Evolutionary conservation across 2,329 filamentous ascomycete species (phyloP), one percentile per base, ranked within the genome.

Genomic region (Tolypocladium ophioglossoides): DNA sequence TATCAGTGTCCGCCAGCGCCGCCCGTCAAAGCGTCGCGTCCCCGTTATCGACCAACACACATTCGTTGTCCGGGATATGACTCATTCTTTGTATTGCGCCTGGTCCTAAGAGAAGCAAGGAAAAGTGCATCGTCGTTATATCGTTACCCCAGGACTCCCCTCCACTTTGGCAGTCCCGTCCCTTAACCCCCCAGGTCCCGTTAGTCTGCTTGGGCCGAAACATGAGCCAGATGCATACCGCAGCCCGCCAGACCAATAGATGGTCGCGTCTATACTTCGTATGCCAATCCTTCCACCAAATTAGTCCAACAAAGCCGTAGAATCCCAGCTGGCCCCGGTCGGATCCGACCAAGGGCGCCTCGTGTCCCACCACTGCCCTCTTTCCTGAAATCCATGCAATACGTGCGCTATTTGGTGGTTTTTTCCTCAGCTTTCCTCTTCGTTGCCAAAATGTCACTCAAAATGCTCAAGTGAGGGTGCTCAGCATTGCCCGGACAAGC

Each of bases 401-500:
- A 18, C 27, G 12, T 18, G 4, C 18, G 6, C 44, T 48, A 10
- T 34, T 6, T 48, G 4, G 5, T 10, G 2, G n/a, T 9, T 10
- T 22, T 5, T 3, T 47, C 3, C 18, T 2, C 16, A 8, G 5
- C 12, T 7, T 10, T 4, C 1, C 10, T 20, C 27, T 20, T 7
- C 14, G 5, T 4, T 14, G 18, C 44, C 10, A 7, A 48, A 8
- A 20, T 8, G 2, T 11, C 10, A 5, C 4, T 14, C 41, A 32
- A n/a, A 18, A 48, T n/a, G 20, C 56, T 76, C 64, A 89, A 50
- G 85, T 89, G 59, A 89, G 70, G 52, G 85, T 88, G 52, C 79
- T 79, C 69, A 89, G 74, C 85, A 88, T 87, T 52, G 84, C 84
- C 64, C 80, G 82, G 67, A 89, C 70, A 58, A 87, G 69, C 55